A percentile compares a stretch with the other conserved stretches of the same genome.
Conservation (phyloP, 768 basidiomycete genomes). For the Saitozyma sp. region DNA sequence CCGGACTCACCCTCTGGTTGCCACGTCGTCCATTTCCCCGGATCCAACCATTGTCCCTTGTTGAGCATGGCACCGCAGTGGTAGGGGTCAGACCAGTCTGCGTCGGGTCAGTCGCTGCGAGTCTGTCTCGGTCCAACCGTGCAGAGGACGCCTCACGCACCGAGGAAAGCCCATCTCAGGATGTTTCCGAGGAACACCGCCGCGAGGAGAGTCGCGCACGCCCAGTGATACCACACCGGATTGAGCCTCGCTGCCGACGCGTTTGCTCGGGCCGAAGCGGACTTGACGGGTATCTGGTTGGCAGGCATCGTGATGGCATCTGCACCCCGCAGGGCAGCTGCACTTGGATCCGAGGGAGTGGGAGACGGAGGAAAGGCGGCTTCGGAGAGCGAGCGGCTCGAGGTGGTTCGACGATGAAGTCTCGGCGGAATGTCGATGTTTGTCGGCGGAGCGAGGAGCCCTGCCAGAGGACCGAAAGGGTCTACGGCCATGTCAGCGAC, state of each 20-base stretch:
- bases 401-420: too few species aligned
- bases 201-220: constrained; percentile 45
- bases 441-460: too few species aligned
- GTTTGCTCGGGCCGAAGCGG: constrained; percentile 11
- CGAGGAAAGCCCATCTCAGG: constrained; percentile 50
- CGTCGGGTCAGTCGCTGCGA: constrained; percentile 1
- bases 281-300: too few species aligned
- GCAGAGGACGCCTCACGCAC: constrained; percentile 17
- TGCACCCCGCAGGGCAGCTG: too few species aligned
- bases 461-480: too few species aligned
- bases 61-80: constrained; percentile 72
- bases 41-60: constrained; percentile 76
- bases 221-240: constrained; percentile 52
- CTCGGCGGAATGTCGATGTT: too few species aligned
- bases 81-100: constrained; percentile 71
- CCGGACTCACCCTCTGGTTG: constrained; percentile 71
- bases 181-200: constrained; percentile 48
- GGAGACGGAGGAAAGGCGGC: too few species aligned
- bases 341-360: too few species aligned
- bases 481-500: too few species aligned
- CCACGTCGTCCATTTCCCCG: constrained; percentile 66
- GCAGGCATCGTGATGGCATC: too few species aligned
- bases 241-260: constrained; percentile 39
- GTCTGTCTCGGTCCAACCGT: not conserved
- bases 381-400: too few species aligned